Evolutionary conservation across 2,329 filamentous ascomycete genomes (phyloP), one percentile per base, ranked within the genome.

Genomic region (Emergomyces pasteurianus): DNA sequence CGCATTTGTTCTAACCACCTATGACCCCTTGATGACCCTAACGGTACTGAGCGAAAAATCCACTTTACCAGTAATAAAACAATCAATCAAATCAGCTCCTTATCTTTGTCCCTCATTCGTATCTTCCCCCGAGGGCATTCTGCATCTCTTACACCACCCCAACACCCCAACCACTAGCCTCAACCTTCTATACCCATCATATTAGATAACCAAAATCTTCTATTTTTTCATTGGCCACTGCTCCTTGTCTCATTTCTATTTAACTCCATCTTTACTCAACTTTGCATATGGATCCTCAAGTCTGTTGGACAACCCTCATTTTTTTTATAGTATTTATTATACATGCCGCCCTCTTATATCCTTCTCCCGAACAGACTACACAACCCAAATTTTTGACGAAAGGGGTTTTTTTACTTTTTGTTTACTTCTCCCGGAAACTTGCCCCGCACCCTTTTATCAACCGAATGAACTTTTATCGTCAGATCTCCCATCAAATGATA

Each of bases 41-140:
- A 63, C 59, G 61, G 59, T 57, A 55, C 61, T 56, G 57, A 60
- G 61, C 55, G 56, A 50, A 21, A 54, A 8, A 52, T 52, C n/a
- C 40, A 31, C 12, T 28, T 50, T 49, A n/a, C 57, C 42, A 9
- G 3, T 50, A 58, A 47, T 58, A 34, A 58, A 49, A 28, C 57
- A 58, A 58, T 31, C 43, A 47, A 40, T n/a, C 52, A 43, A 56
- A 21, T 16, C 31, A 36, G 54, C 54, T 43, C 38, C 42, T 43
- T 43, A n/a, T 26, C n/a, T n/a, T 28, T 50, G 47, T 50, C 47
- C 52, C 38, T 42, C 23, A 28, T 56, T 56, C 38, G 14, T 38
- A 28, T 55, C 34, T 21, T 55, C n/a, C 26, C 26, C 53, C 38
- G 18, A 10, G 23, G 31, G 31, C 31, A 16, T 31, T 31, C 18